These are phyloP conservation scores for Psidium friedrichsthalianum DNA, from an alignment of 345 rosid species.

Conservation along the genomic window DNA sequence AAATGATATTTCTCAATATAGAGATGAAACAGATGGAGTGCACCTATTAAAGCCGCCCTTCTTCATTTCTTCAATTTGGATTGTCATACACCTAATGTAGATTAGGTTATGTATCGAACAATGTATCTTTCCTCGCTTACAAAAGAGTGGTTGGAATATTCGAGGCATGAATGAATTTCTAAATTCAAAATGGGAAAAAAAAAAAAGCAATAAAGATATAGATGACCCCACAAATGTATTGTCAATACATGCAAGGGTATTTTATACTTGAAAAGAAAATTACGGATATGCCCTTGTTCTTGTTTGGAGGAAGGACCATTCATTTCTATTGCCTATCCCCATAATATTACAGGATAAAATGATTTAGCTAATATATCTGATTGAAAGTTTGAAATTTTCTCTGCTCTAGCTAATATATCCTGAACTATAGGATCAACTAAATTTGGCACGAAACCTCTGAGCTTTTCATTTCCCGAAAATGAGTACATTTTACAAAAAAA, in stretches of 20 bases:
- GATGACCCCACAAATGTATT: not conserved
- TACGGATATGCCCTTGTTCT: not conserved
- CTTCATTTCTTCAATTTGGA: not conserved
- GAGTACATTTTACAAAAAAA: not conserved
- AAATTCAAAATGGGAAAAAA: not conserved
- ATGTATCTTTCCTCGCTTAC: not conserved
- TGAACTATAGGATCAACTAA: not conserved
- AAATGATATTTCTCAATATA: not conserved
- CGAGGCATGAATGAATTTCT: not conserved
- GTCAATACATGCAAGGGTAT: not conserved
- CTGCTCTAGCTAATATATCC: not conserved
- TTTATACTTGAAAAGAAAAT: not conserved
- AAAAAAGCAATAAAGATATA: not conserved
- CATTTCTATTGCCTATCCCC: not conserved
- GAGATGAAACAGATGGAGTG: not conserved
- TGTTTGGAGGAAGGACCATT: not conserved
- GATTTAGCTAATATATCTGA: not conserved
- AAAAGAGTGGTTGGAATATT: slow-evolving; percentile 1
- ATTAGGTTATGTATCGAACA: not conserved
- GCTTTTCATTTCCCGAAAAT: not conserved
- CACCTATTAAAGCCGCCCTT: not conserved
- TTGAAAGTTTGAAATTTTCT: not conserved
- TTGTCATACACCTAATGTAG: not conserved
- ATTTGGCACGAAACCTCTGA: not conserved
- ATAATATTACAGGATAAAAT: not conserved